phyloP scores from a whole-genome alignment of 2,329 filamentous ascomycete species.

The Allantophomopsis cytisporea region DNA sequence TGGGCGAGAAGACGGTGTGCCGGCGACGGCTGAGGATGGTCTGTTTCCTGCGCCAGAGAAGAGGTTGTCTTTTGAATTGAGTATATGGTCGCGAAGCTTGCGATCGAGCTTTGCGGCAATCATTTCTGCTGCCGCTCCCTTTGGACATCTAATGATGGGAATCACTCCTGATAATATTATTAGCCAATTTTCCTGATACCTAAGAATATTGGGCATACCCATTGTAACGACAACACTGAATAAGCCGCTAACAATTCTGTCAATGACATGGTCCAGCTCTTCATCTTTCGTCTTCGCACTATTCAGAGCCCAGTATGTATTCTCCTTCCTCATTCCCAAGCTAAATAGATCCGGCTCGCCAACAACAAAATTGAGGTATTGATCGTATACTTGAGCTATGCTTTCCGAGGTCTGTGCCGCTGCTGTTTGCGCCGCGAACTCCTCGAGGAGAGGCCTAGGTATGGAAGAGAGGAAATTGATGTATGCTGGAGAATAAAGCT shows the following conservation, averaged over 20 bases:
- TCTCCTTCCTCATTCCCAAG: conserved; percentile 77
- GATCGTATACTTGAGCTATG: conserved; percentile 87
- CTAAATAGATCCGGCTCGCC: conserved; percentile 93
- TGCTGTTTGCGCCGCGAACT: conserved; percentile 83
- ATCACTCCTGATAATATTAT: conserved; percentile 53
- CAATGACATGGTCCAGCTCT: conserved; percentile 74
- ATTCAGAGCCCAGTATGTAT: conserved; percentile 93
- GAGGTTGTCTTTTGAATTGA: conserved; percentile 96
- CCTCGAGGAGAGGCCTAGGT: conserved; percentile 78
- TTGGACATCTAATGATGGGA: conserved; percentile 89
- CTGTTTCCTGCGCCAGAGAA: conserved; percentile 55
- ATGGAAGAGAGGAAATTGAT: conserved; percentile 96
- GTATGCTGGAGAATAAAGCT: conserved; percentile 85
- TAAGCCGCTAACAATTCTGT: conserved; percentile 87
- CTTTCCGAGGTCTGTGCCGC: conserved; percentile 74
- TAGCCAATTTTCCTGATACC: neutral
- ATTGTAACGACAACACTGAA: conserved; percentile 98
- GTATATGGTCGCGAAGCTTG: conserved; percentile 88
- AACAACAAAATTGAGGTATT: conserved; percentile 96
- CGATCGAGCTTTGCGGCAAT: conserved; percentile 89
- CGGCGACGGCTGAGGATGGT: conserved; percentile 36
- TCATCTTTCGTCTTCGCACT: conserved; percentile 84
- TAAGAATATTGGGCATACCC: conserved; percentile 38
- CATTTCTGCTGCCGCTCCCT: conserved; percentile 84
- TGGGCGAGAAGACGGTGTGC: conserved; percentile 62